Conservation (phyloP, 169 alveolate genomes). For the Plasmodium fragile region DNA sequence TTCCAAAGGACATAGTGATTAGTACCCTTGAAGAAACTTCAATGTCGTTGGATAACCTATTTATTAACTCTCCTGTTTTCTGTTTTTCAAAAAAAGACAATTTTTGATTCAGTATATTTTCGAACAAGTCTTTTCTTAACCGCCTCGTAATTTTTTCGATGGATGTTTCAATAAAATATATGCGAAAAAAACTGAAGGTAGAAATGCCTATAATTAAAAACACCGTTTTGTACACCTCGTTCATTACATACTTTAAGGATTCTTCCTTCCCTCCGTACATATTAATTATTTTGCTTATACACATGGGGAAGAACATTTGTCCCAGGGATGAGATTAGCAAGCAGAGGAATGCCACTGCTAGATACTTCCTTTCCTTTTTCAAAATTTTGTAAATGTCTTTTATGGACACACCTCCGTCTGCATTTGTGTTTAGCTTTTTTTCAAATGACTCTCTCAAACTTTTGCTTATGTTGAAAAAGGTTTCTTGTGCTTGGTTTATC, state of each 20-base stretch:
- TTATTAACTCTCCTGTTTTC: constrained; percentile 77
- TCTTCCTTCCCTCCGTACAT: constrained; percentile 73
- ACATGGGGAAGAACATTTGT: constrained; percentile 71
- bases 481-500: not conserved
- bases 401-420: constrained; percentile 35
- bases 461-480: constrained; percentile 9
- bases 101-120: constrained; percentile 75
- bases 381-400: constrained; percentile 44
- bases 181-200: constrained; percentile 57
- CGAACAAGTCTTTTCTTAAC: constrained; percentile 75
- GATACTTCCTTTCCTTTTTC: constrained; percentile 60
- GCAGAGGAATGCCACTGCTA: constrained; percentile 35
- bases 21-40: constrained; percentile 75
- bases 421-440: not conserved
- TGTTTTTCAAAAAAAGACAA: constrained; percentile 76
- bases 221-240: constrained; percentile 57
- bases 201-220: constrained; percentile 48
- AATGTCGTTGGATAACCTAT: constrained; percentile 76
- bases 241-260: constrained; percentile 44
- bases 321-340: constrained; percentile 46
- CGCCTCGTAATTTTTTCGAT: constrained; percentile 77
- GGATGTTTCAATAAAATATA: constrained; percentile 71
- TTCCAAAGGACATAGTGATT: constrained; percentile 66
- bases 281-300: constrained; percentile 66
- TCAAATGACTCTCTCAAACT: constrained; percentile 22